These are phyloP conservation scores for Colletotrichum melonis DNA, from an alignment of 2,329 filamentous ascomycete genomes.

Conservation along the genomic window DNA sequence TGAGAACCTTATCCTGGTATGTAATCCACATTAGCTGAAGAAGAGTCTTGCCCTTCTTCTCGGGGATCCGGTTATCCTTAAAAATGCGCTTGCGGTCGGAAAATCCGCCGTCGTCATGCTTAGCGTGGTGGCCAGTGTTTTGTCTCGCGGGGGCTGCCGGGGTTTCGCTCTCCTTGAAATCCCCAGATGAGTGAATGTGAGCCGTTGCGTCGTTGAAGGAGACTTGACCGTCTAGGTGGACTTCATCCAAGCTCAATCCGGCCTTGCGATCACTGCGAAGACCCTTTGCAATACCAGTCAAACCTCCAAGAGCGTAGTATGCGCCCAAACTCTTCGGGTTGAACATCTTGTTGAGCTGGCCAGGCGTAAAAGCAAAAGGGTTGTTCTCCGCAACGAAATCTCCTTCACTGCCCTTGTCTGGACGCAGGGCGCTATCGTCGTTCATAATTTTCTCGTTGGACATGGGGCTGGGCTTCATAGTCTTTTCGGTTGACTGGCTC, in stretches of 20 bases:
- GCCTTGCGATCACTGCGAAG: conserved; percentile 77
- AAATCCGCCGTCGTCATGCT: conserved; percentile 53
- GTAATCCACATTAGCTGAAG: conserved; percentile 84
- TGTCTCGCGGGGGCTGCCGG: conserved; percentile 5
- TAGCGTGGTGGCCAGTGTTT: background rate
- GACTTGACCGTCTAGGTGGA: conserved; percentile 70
- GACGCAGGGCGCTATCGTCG: conserved; percentile 76
- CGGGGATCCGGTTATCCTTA: conserved; percentile 77
- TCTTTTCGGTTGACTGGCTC: conserved; percentile 55
- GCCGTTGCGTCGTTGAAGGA: conserved; percentile 77
- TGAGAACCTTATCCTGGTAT: conserved; percentile 85
- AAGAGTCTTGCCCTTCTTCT: conserved; percentile 79
- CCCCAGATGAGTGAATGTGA: conserved; percentile 28
- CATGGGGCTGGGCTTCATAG: conserved; percentile 52
- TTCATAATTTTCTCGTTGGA: conserved; percentile 69
- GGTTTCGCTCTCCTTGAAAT: conserved; percentile 28
- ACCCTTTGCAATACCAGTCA: conserved; percentile 82
- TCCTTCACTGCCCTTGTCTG: conserved; percentile 79
- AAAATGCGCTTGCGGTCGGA: conserved; percentile 77
- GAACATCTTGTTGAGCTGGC: conserved; percentile 86
- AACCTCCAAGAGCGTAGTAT: conserved; percentile 83
- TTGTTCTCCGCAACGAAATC: conserved; percentile 84
- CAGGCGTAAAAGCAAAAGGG: conserved; percentile 86
- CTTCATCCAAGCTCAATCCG: conserved; percentile 84
- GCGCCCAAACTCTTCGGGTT: conserved; percentile 89